Base-by-base conservation (phyloP, 164 flowering plant species). In the Protea cynaroides region DNA sequence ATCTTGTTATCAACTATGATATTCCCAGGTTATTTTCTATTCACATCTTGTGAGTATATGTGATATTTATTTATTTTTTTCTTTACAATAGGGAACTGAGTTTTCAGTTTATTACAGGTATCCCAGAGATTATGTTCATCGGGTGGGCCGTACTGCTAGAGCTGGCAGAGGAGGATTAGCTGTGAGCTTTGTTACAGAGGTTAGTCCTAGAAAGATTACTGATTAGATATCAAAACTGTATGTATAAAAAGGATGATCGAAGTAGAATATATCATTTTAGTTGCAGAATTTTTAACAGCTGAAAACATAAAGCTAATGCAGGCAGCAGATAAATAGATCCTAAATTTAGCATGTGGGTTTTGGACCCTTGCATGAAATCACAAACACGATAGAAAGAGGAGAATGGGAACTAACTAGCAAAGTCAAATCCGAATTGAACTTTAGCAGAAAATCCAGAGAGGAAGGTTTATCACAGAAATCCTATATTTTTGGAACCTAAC, bases 61-160 rank as follows among this genome's bases (percentile, higher is more conserved):
- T 3, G 34, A 29, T n/a, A 29, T 29, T n/a, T n/a, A 61, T 25
- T 15, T 64, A 14, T 15, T 62, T 65, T 25, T 66, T 11, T 34
- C 1, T 34, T 13, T 67, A 11, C 14, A 18, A n/a, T 14, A n/a
- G 44, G 8, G 21, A 37, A 54, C 18, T 58, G 65, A 40, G 47
- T 43, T 62, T 17, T 12, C 43, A 34, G 47, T 22, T 56, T 29
- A 37, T 19, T 71, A 60, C 80, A 94, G 99, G 76, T 71, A 62
- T 71, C 84, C 97, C n/a, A 77, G 80, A 60, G 99, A 95, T 68
- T 95, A 95, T 71, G 80, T 92, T 69, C 97, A 95, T 75, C 97
- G 94, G 72, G 99, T 89, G 37, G 97, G 97, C 49, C 96, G 97
- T 81, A 95, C 99, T 73, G 99, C 96, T 61, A 85, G 97, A 83